A percentile compares a stretch with the other conserved stretches of the same genome.
phyloP scores from a whole-genome alignment of 257 asterid genomes.

The Nicotiana otophora region DNA sequence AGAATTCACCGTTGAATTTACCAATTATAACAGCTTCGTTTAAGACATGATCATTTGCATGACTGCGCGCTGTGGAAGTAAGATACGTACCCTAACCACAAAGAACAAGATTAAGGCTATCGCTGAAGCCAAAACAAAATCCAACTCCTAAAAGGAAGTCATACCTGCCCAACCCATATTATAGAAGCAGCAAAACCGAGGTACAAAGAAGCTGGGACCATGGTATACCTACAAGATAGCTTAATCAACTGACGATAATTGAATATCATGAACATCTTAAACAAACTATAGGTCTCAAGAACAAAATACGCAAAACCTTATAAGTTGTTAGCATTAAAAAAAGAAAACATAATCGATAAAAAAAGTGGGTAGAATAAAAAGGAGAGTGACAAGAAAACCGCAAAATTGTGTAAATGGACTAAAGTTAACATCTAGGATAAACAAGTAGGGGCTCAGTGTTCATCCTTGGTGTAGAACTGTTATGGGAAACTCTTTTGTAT shows the following conservation, averaged over 20 bases:
- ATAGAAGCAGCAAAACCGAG: constrained; percentile 91
- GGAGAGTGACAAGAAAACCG: not conserved
- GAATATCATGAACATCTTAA: not conserved
- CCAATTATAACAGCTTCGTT: constrained; percentile 78
- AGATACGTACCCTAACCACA: constrained; percentile 79
- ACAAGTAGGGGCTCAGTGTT: too few species aligned
- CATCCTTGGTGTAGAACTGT: too few species aligned
- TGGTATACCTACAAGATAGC: constrained; percentile 62
- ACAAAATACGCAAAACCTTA: not conserved
- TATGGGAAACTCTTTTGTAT: too few species aligned
- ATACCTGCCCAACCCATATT: constrained; percentile 97
- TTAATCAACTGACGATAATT: not conserved
- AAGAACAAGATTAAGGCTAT: not conserved
- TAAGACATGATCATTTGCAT: constrained; percentile 51
- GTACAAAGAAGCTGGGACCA: constrained; percentile 90
- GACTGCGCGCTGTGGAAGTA: constrained; percentile 70
- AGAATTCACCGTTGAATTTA: constrained; percentile 76
- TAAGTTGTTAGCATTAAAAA: not conserved
- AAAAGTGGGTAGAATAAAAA: not conserved
- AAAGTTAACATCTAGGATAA: not conserved
- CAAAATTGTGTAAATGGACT: not conserved
- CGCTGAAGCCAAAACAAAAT: not conserved
- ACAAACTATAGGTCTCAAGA: not conserved
- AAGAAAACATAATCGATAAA: not conserved
- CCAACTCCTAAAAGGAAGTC: not conserved